Percentiles rank a stretch among this genome's conserved stretches.
Conservation (phyloP, 202 grass and related monocot species). For the Setaria viridis region DNA sequence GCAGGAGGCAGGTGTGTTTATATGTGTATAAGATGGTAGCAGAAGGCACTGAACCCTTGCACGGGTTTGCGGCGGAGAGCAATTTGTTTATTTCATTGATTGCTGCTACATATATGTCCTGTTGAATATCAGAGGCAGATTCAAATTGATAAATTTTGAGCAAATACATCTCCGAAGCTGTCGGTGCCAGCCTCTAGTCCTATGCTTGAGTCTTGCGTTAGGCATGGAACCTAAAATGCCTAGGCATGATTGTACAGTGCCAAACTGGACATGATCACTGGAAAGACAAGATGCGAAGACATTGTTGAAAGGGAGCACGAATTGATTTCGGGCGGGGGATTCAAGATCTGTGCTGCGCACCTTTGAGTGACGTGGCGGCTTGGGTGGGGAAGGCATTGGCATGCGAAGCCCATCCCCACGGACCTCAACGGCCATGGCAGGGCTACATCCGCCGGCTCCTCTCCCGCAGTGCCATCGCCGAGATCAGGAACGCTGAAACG, state of each 20-base stretch:
- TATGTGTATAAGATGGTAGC: constrained; percentile 16
- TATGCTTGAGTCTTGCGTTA: neutral
- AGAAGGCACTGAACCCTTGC: constrained; percentile 2
- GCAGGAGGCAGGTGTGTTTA: constrained; percentile 8
- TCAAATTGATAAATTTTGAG: neutral
- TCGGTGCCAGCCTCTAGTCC: neutral
- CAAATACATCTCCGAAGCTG: neutral
- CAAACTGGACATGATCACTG: neutral
- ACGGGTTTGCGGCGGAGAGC: neutral
- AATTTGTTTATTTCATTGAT: constrained; percentile 26
- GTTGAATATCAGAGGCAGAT: neutral
- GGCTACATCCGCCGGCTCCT: neutral
- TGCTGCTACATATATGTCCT: neutral
- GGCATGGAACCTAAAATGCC: neutral
- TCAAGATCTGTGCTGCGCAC: neutral
- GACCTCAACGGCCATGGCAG: neutral
- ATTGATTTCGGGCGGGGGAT: neutral
- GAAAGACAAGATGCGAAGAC: neutral
- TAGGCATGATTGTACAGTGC: neutral
- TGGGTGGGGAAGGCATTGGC: neutral
- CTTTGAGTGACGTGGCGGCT: neutral
- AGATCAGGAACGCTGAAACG: neutral
- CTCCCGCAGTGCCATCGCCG: neutral
- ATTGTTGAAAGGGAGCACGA: neutral
- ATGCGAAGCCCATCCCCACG: neutral